Conservation (phyloP, 176 grass and related monocot genomes). For the Aechmea fasciata region DNA sequence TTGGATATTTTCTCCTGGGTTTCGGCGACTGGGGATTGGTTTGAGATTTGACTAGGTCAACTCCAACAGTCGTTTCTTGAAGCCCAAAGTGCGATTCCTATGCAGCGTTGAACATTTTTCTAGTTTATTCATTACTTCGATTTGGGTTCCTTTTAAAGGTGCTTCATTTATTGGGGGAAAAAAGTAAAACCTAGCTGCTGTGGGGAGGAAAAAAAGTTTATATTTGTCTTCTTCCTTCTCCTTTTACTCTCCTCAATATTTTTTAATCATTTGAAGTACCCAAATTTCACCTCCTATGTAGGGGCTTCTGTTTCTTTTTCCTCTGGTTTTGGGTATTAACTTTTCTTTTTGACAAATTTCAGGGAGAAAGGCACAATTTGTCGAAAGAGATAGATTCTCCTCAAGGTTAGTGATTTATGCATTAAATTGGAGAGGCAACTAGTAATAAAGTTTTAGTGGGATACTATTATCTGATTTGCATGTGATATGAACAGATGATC, state of each 20-base stretch:
- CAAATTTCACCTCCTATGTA: background rate
- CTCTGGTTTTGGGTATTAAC: background rate
- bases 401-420: slow-evolving; percentile 29
- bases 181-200: slow-evolving; percentile 3
- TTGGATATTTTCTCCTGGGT: slow-evolving; percentile 15
- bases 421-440: slow-evolving; percentile 2
- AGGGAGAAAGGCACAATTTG: slow-evolving; percentile 21
- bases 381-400: slow-evolving; percentile 28
- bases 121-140: slow-evolving; percentile 6
- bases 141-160: slow-evolving; percentile 1
- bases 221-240: slow-evolving; percentile 11
- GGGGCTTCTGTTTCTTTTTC: background rate
- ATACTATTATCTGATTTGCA: slow-evolving; percentile 14
- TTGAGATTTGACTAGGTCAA: slow-evolving; percentile 35
- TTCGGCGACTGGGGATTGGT: background rate
- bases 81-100: slow-evolving; percentile 5
- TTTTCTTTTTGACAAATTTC: slow-evolving; percentile 17
- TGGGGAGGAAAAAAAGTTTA: background rate
- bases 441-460: background rate
- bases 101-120: slow-evolving; percentile 13
- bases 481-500: slow-evolving; percentile 28
- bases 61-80: slow-evolving; percentile 19
- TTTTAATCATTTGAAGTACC: too few relatives aligned
- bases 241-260: slow-evolving; percentile 1
- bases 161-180: background rate